phyloP scores from a whole-genome alignment of 495 filamentous ascomycete genomes.

The Neurospora sp. region DNA sequence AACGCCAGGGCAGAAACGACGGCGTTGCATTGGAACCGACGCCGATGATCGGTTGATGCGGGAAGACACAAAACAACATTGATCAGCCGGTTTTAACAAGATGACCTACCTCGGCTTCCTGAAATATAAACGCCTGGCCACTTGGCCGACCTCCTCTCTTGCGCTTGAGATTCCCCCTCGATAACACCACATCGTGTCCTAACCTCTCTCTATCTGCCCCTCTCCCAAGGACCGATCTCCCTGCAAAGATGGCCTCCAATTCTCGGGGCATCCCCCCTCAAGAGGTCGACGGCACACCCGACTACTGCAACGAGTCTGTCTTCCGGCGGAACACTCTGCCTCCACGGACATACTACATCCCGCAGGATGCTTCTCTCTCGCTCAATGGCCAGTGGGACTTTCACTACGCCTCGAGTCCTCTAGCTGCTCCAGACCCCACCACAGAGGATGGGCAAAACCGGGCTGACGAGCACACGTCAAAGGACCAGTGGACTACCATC shows the following conservation, averaged over 20 bases:
- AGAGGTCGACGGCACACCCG: conserved; percentile 11
- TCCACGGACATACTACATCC: conserved; percentile 41
- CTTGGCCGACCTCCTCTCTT: neutral
- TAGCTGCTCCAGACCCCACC: conserved; percentile 33
- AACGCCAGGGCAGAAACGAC: neutral
- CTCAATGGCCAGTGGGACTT: conserved; percentile 56
- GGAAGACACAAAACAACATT: neutral
- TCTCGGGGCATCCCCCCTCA: conserved; percentile 6
- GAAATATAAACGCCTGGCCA: neutral
- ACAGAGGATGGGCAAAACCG: neutral
- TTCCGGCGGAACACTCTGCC: conserved; percentile 41
- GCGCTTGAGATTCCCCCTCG: neutral
- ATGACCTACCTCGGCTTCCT: neutral
- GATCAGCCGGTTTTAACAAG: neutral
- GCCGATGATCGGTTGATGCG: neutral
- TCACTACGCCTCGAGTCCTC: conserved; percentile 39
- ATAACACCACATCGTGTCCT: neutral
- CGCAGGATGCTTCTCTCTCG: conserved; percentile 26
- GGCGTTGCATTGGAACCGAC: neutral
- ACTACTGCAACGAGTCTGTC: conserved; percentile 24
- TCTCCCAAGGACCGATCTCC: too few species aligned
- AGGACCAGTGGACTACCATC: conserved; percentile 38
- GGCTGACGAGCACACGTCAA: conserved; percentile 4
- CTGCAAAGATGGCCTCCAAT: neutral
- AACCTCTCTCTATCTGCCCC: neutral